Evolutionary conservation across 2,329 filamentous ascomycete genomes (phyloP), one percentile per base, ranked within the genome.

Genomic region (Pestalotiopsis fici): DNA sequence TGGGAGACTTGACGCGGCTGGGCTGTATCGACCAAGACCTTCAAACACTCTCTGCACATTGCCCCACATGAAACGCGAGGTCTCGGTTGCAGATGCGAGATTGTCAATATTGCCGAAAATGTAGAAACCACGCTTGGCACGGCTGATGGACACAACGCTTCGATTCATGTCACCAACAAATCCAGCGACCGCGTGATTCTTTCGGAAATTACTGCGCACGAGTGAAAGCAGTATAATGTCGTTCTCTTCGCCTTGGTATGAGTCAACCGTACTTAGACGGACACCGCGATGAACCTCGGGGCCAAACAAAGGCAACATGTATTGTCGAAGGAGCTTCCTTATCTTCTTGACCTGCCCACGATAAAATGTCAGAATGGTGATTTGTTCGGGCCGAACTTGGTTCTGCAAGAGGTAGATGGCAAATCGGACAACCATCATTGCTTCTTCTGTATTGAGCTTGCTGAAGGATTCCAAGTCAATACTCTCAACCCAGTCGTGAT

Each of bases 191-290:
- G 73, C 71, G 2, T 70, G 72, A 1, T 70, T 71, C 0, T 82
- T 81, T 4, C 80, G 74, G 1, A 80, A 73, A 43, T 91, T 91
- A 70, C 91, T 94, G 56, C 95, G 87, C 3, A 96, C 94, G 0
- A 97, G 82, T 0, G 94, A 97, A 0, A 97, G 81, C 2, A 97
- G 76, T 11, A 98, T 85, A 9, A 97, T 83, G 27, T 95, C 92
- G 69, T 97, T 97, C 76, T 97, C 94, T 73, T 97, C 94, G 13
- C 94, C 94, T 77, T 97, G 94, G 74, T 95, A 97, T 0, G 92
- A 93, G 74, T 97, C 95, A 0, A 98, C 93, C 0, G 94, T 97
- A 39, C 88, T 87, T 1, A 97, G 90, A 2, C 91, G 91, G 72
- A 86, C 74, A 57, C 69, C 65, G 12, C 25, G n/a, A 18, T 35